Conservation (phyloP, 2,329 filamentous ascomycete species). For the Aspergillus sp. region DNA sequence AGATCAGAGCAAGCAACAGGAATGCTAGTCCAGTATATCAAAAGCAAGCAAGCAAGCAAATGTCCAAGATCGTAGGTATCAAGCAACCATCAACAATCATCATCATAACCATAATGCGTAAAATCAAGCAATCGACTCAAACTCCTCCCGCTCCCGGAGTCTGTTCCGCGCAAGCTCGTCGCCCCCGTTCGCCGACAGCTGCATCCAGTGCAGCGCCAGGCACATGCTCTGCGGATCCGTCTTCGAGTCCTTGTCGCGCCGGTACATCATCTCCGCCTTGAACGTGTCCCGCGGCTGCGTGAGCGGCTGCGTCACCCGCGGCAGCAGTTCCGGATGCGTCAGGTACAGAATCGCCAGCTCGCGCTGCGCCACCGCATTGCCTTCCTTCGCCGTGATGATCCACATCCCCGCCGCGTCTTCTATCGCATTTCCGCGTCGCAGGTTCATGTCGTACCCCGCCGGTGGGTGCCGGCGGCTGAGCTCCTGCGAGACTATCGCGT, state of each 20-base stretch:
- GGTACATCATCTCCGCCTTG: constrained; percentile 72
- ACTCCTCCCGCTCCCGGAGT: constrained; percentile 60
- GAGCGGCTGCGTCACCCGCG: constrained; percentile 70
- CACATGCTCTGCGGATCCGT: constrained; percentile 87
- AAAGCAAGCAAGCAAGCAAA: constrained; percentile 10
- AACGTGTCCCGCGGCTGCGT: constrained; percentile 82
- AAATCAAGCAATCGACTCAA: constrained; percentile 47
- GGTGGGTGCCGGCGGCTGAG: constrained; percentile 29
- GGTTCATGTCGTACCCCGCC: constrained; percentile 20
- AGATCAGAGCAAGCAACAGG: not conserved
- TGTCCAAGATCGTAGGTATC: constrained; percentile 3
- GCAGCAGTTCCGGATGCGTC: constrained; percentile 76
- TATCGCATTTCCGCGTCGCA: constrained; percentile 28
- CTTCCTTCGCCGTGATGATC: constrained; percentile 88
- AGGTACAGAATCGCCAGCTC: constrained; percentile 91
- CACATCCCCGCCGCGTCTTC: constrained; percentile 81
- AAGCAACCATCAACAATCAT: constrained; percentile 4
- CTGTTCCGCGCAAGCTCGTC: constrained; percentile 77
- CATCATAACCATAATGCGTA: not conserved
- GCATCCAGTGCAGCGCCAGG: constrained; percentile 95
- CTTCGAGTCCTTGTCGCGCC: constrained; percentile 51
- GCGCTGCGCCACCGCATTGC: constrained; percentile 76
- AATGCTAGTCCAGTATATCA: not conserved
- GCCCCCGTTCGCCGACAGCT: constrained; percentile 73
- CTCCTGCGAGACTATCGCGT: constrained; percentile 55